Base-by-base conservation (phyloP, 106 monocot species). In the Dendrobium officinale region DNA sequence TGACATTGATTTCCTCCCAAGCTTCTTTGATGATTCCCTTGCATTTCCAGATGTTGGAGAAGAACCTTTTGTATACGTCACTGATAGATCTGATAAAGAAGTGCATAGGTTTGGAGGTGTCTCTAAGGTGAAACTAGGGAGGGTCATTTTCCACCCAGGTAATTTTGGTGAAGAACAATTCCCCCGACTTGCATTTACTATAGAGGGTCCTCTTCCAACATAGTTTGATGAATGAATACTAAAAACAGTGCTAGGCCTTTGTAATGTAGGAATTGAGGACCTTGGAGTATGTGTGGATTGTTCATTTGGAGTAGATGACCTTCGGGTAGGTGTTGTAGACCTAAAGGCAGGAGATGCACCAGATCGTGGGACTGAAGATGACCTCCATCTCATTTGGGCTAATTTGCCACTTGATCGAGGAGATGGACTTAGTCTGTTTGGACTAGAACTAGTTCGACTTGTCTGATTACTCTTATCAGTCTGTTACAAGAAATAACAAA, bases 91-190 rank as follows among this genome's bases (percentile, higher is more conserved):
- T 45, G 90, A 82, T 55, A 92, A 42, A 77, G 98, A 95, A 81
- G 95, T 93, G 5, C 88, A 85, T 79, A 99, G 92, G 78, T 95
- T 99, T 67, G 89, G 88, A 79, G 98, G 98, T 40, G 79, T 79
- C 40, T 99, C 95, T 49, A 82, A 86, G 26, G 98, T 79, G 72
- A 98, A 95, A 66, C 88, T 89, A 78, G 86, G 84, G 37, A 88
- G 58, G 55, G 82, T 92, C 55, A 86, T 61, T 78, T 89, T 89
- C 95, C 91, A 93, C 70, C 81, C 89, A 54, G 47, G 83, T 43
- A 92, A 75, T 64, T 91, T 98, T 83, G 95, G 95, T 55, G 95
- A 99, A 33, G 70, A 33, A 33, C 93, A 92, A 75, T 80, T 87
- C 7, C 90, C 89, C 77, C 86, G 86, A 77, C 64, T 88, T 82